Evolutionary conservation across 805 yeast species (phyloP).

Genomic region (Tetrapisispora nanseiensis): DNA sequence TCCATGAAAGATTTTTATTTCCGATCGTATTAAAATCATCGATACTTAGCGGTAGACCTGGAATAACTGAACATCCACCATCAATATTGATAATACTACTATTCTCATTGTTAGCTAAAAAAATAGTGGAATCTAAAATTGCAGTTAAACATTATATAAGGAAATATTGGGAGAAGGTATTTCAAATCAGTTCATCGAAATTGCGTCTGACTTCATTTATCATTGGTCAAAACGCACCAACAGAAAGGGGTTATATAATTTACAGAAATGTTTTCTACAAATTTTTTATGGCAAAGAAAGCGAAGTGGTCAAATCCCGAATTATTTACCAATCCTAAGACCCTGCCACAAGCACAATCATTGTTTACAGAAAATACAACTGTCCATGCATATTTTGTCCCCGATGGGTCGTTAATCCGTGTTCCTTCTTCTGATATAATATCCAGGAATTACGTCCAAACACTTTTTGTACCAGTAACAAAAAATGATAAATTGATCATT

Average conservation of each 20-base stretch:
- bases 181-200: constrained; percentile 42
- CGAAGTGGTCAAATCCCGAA: constrained; percentile 40
- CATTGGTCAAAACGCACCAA: constrained; percentile 47
- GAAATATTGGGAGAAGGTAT: constrained; percentile 53
- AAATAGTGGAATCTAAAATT: constrained; percentile 20
- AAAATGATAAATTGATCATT: constrained; percentile 54
- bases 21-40: constrained; percentile 28
- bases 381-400: constrained; percentile 57
- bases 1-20: constrained; percentile 42
- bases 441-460: constrained; percentile 53
- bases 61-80: background rate
- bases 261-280: constrained; percentile 43
- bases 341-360: constrained; percentile 33
- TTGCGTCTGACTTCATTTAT: constrained; percentile 78
- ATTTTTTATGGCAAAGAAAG: constrained; percentile 31
- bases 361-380: constrained; percentile 35
- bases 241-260: constrained; percentile 60
- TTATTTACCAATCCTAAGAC: constrained; percentile 46
- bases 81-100: constrained; percentile 13
- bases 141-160: constrained; percentile 32
- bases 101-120: constrained; percentile 19
- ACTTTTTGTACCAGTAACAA: constrained; percentile 75
- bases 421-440: constrained; percentile 74
- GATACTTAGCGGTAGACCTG: constrained; percentile 7
- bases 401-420: constrained; percentile 75